These are phyloP conservation scores for Aquilaria malaccensis DNA, from an alignment of 345 rosid genomes.

Conservation along the genomic window DNA sequence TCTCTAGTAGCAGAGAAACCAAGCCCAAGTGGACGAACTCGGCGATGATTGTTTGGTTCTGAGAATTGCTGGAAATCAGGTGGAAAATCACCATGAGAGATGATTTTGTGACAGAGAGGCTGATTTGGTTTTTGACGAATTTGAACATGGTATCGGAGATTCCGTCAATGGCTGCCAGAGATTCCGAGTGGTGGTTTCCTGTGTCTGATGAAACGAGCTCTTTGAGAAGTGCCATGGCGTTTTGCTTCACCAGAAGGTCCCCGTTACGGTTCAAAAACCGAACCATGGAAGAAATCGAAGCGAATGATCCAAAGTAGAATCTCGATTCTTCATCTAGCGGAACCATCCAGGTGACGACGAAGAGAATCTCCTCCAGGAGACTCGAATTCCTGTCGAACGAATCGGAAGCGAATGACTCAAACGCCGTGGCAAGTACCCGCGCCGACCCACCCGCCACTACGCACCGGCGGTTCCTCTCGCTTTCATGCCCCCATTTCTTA, in stretches of 20 bases:
- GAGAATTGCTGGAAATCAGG: slow-evolving; percentile 18
- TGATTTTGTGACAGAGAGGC: slow-evolving; percentile 26
- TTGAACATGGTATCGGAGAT: slow-evolving; percentile 13
- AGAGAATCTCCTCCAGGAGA: slow-evolving; percentile 29
- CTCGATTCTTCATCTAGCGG: slow-evolving; percentile 29
- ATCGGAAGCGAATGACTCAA: slow-evolving; percentile 26
- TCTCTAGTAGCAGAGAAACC: slow-evolving; percentile 23
- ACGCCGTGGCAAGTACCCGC: slow-evolving; percentile 22
- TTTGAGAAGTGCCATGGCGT: slow-evolving; percentile 23
- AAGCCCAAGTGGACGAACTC: slow-evolving; percentile 26
- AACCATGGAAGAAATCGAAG: slow-evolving; percentile 29
- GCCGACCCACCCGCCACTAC: slow-evolving; percentile 20
- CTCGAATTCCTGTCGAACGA: slow-evolving; percentile 11
- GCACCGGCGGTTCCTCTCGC: slow-evolving; percentile 39
- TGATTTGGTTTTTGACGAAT: slow-evolving; percentile 26
- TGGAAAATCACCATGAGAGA: slow-evolving; percentile 29
- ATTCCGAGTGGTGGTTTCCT: not conserved
- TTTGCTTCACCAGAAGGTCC: slow-evolving; percentile 20
- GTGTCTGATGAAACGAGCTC: slow-evolving; percentile 23
- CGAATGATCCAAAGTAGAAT: slow-evolving; percentile 17
- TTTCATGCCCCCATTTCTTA: slow-evolving; percentile 35
- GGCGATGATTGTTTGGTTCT: slow-evolving; percentile 6
- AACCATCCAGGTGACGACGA: slow-evolving; percentile 29
- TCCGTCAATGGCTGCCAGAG: slow-evolving; percentile 21
- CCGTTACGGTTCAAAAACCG: slow-evolving; percentile 18